These are phyloP conservation scores for Hypoxylon sp. DNA, from an alignment of 2,329 filamentous ascomycete species.

Conservation along the genomic window DNA sequence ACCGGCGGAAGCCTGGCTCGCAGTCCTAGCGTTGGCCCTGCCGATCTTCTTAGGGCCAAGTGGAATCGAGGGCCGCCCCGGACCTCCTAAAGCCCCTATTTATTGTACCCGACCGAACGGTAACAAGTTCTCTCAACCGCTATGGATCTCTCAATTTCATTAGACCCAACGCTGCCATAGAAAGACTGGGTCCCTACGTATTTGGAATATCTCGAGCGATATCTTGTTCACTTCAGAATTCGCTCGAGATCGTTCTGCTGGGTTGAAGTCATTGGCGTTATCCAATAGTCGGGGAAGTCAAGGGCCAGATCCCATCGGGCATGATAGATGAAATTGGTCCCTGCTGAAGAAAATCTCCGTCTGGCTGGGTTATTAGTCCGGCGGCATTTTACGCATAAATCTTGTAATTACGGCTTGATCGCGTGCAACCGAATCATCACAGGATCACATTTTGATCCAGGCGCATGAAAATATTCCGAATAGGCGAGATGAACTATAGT, in stretches of 20 bases:
- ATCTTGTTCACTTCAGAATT: constrained; percentile 1
- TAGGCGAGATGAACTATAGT: constrained; percentile 52
- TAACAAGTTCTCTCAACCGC: constrained; percentile 36
- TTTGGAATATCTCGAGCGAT: constrained; percentile 19
- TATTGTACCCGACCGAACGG: constrained; percentile 43
- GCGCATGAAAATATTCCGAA: constrained; percentile 55
- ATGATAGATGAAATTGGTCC: constrained; percentile 45
- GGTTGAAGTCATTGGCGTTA: constrained; percentile 25
- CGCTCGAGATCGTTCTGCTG: constrained; percentile 16
- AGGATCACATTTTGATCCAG: constrained; percentile 54
- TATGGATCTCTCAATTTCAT: constrained; percentile 40
- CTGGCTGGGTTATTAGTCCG: constrained; percentile 49
- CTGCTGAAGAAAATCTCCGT: constrained; percentile 49
- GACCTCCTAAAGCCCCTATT: constrained; percentile 38
- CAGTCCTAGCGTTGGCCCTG: constrained; percentile 43
- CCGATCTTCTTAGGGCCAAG: constrained; percentile 44
- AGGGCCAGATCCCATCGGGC: constrained; percentile 40
- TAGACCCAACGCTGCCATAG: constrained; percentile 20
- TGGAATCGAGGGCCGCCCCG: constrained; percentile 44
- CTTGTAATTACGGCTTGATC: constrained; percentile 49
- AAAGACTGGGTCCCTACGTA: constrained; percentile 19
- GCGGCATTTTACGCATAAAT: constrained; percentile 54
- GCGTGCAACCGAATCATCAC: constrained; percentile 47
- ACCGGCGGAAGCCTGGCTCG: constrained; percentile 38
- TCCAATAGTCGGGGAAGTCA: constrained; percentile 37